Percentiles rank a stretch among this genome's conserved stretches.
phyloP scores from a whole-genome alignment of 2,329 filamentous ascomycete species.

The Cladosporium austrohemisphaericum region DNA sequence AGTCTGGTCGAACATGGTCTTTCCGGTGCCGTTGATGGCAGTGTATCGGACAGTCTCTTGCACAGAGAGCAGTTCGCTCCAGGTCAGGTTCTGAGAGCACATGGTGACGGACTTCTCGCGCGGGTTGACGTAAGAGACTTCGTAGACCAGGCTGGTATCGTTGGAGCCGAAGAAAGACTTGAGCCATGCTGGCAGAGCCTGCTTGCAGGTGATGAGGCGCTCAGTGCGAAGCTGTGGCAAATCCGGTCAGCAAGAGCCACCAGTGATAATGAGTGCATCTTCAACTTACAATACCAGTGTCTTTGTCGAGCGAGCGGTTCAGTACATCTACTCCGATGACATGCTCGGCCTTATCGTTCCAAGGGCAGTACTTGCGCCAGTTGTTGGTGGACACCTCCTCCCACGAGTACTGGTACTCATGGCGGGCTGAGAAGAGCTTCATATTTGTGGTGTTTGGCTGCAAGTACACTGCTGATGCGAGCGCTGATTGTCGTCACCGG shows the following conservation, averaged over 20 bases:
- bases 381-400: slow-evolving; percentile 96
- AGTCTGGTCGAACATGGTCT: slow-evolving; percentile 81
- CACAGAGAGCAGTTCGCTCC: slow-evolving; percentile 82
- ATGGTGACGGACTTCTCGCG: slow-evolving; percentile 82
- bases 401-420: slow-evolving; percentile 97
- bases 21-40: slow-evolving; percentile 40
- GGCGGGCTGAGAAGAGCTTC: slow-evolving; percentile 91
- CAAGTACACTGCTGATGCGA: slow-evolving; percentile 1
- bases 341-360: slow-evolving; percentile 98
- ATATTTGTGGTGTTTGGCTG: slow-evolving; percentile 49
- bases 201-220: slow-evolving; percentile 61
- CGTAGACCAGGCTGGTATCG: slow-evolving; percentile 85
- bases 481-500: slow-evolving; percentile 5
- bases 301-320: slow-evolving; percentile 62
- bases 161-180: slow-evolving; percentile 72
- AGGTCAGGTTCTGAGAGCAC: slow-evolving; percentile 93
- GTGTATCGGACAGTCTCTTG: slow-evolving; percentile 89
- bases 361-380: slow-evolving; percentile 98
- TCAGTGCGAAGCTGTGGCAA: slow-evolving; percentile 61
- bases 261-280: too few relatives aligned
- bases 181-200: slow-evolving; percentile 75
- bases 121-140: slow-evolving; percentile 93
- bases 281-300: slow-evolving; percentile 54
- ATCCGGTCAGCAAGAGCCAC: slow-evolving; percentile 14
- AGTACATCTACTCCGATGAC: slow-evolving; percentile 94